Base-by-base conservation (phyloP, 257 asterid genomes). In the Solanum peruvianum region DNA sequence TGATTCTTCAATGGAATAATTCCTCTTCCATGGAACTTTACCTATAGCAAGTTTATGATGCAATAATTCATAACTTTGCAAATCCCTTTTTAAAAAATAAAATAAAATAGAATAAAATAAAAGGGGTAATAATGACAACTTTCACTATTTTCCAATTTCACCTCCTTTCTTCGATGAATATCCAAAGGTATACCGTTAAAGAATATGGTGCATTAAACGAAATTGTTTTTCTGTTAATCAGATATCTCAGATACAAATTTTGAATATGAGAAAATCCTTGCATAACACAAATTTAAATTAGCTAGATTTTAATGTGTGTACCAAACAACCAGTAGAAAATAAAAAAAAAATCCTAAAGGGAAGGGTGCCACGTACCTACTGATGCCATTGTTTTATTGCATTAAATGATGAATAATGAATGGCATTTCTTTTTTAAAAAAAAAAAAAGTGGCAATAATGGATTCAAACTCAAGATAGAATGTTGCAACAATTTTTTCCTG, bases 1-100 rank as follows among this genome's bases (percentile, higher is more conserved):
- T 87, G 87, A 88, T 89, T 91, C 88, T 75, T 72, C 71, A 64
- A 87, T 67, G 44, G 87, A 86, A 90, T 90, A 86, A 86, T 70
- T 91, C 88, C 58, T 87, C 72, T 78, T 83, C 86, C 69, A 29
- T 78, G 27, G 41, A 78, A 82, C 66, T 27, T 14, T 27, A 27
- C 5, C 42, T 27, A 45, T 27, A 45, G 33, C 66, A 56, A 56
- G 66, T 20, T 56, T 56, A 20, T 56, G 66, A 56, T 56, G 66
- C 25, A 56, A 56, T 56, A 56, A 56, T 56, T 27, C 42, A 15
- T 16, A 29, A 78, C 84, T 78, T 78, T 78, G 16, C 66, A 78
- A 78, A 16, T 16, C 11, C 41, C 5, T 13, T 67, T 70, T 16
- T 3, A 1, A 35, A 35, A 35, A 2, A 1, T 0, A 31, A 9